phyloP scores from a whole-genome alignment of 176 grass and related monocot genomes.

The Cenchrus fungigraminus region DNA sequence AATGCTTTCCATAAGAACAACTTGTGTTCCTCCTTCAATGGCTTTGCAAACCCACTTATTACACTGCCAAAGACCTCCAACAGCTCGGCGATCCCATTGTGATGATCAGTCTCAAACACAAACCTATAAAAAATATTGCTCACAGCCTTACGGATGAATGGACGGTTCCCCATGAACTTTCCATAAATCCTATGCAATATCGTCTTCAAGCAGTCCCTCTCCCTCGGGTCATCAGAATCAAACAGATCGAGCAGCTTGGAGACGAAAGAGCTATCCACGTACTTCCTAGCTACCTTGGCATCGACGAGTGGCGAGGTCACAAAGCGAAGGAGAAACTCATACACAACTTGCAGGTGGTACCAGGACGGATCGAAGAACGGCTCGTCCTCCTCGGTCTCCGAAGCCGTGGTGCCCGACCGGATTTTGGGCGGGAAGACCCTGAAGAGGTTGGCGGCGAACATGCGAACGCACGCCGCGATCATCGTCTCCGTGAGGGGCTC shows the following conservation, averaged over 20 bases:
- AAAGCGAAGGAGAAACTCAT: conserved; percentile 88
- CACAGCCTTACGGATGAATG: conserved; percentile 88
- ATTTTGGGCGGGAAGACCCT: conserved; percentile 88
- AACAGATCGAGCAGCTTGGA: conserved; percentile 85
- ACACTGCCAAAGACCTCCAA: conserved; percentile 90
- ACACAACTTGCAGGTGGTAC: conserved; percentile 93
- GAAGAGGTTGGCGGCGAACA: conserved; percentile 88
- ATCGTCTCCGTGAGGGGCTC: conserved; percentile 83
- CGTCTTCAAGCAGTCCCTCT: conserved; percentile 86
- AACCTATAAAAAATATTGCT: conserved; percentile 89
- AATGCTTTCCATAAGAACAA: conserved; percentile 80
- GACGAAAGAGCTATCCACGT: conserved; percentile 75
- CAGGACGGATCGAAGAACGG: conserved; percentile 89
- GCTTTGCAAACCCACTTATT: conserved; percentile 87
- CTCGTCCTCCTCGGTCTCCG: conserved; percentile 89
- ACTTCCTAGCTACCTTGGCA: conserved; percentile 88
- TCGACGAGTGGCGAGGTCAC: conserved; percentile 81
- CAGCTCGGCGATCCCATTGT: conserved; percentile 88
- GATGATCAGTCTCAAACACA: conserved; percentile 72
- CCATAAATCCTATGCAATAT: conserved; percentile 81
- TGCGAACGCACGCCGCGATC: conserved; percentile 71
- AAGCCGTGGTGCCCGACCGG: conserved; percentile 38
- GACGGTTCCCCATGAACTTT: conserved; percentile 84
- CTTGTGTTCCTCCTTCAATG: conserved; percentile 95
- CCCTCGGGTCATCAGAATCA: conserved; percentile 94